These are phyloP conservation scores for Plasmodiophora brassicae DNA, from an alignment of 208 protist species.

Conservation along the genomic window DNA sequence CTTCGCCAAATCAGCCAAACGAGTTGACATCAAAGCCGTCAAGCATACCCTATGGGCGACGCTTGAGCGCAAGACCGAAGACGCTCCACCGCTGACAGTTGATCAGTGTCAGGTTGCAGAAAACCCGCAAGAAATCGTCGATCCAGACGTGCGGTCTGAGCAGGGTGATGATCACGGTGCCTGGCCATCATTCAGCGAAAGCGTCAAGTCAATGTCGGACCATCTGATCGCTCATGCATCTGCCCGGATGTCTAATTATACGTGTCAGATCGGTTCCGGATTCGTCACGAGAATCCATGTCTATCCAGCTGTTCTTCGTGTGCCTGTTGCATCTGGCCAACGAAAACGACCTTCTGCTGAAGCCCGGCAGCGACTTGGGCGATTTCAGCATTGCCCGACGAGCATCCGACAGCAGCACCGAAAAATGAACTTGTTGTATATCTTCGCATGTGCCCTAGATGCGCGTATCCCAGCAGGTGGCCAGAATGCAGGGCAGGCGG, in stretches of 20 bases:
- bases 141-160: background rate
- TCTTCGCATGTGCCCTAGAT: no score
- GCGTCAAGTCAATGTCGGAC: background rate
- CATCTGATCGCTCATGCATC: background rate
- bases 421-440: no score
- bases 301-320: slow-evolving; percentile 25
- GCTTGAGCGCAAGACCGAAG: background rate
- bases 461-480: no score
- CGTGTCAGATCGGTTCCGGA: background rate
- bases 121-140: background rate
- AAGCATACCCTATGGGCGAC: background rate
- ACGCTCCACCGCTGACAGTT: background rate
- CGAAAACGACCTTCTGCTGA: slow-evolving; percentile 28
- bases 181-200: background rate
- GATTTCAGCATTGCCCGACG: background rate
- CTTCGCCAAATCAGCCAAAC: background rate
- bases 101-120: background rate
- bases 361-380: background rate
- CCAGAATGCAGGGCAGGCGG: no score
- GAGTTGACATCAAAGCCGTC: slow-evolving; percentile 17
- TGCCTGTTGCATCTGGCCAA: slow-evolving; percentile 38
- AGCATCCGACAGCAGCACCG: no score
- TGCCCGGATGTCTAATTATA: background rate
- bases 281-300: slow-evolving; percentile 22
- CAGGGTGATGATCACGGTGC: background rate